A percentile compares a stretch with the other conserved stretches of the same genome.
Conservation (phyloP, 345 rosid species). For the Dimocarpus longan region DNA sequence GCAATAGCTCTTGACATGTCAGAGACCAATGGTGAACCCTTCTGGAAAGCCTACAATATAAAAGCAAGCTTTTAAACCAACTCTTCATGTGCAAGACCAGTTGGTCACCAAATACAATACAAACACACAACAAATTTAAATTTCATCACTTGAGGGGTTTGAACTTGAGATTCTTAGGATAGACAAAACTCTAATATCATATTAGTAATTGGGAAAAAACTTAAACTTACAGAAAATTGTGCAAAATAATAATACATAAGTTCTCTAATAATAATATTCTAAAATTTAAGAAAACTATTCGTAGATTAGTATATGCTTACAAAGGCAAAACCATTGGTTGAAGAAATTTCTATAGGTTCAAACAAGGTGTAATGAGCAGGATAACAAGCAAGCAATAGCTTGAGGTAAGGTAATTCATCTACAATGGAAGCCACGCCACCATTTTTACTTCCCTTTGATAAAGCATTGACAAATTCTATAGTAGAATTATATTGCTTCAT, state of each 20-base stretch:
- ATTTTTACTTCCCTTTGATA: not conserved
- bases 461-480: not conserved
- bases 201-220: no score
- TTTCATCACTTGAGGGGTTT: no score
- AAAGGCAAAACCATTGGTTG: slow-evolving; percentile 9
- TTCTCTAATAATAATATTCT: no score
- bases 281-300: no score
- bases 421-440: not conserved
- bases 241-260: not conserved
- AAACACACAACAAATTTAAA: no score
- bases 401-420: not conserved
- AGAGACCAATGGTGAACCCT: not conserved
- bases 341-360: not conserved
- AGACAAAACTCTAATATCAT: no score
- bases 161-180: no score
- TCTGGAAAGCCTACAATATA: not conserved
- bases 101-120: no score
- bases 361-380: not conserved
- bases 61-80: no score
- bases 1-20: slow-evolving; percentile 5
- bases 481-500: not conserved
- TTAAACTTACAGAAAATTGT: no score
- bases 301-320: not conserved
- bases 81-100: no score
- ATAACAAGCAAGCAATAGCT: not conserved